Evolutionary conservation across 2,329 filamentous ascomycete species (phyloP).

Genomic region (Dactylellina leptospora): DNA sequence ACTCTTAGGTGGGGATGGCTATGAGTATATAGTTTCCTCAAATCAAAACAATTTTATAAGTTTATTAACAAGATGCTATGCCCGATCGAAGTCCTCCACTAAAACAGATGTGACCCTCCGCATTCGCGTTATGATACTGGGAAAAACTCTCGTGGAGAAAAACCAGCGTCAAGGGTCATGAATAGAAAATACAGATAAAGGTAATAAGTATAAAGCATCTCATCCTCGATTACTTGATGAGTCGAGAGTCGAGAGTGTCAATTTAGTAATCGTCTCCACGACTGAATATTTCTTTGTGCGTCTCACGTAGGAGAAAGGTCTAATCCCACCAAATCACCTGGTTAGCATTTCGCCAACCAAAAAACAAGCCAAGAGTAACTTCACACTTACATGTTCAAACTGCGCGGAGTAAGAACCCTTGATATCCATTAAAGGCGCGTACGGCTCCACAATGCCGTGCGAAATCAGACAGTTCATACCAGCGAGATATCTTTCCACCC

Average conservation of each 20-base stretch:
- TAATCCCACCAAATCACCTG: conserved; percentile 58
- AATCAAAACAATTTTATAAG: no score
- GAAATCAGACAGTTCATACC: conserved; percentile 62
- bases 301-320: conserved; percentile 80
- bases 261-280: conserved; percentile 82
- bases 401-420: conserved; percentile 93
- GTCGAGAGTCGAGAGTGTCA: background rate
- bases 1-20: background rate
- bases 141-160: conserved; percentile 23
- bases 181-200: no score
- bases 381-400: conserved; percentile 89
- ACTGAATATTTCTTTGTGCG: conserved; percentile 86
- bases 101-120: no score
- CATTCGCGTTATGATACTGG: conserved; percentile 27
- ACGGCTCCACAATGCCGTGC: conserved; percentile 76
- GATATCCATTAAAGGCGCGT: conserved; percentile 83
- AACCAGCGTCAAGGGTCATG: conserved; percentile 31
- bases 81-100: no score
- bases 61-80: no score
- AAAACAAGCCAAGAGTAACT: background rate
- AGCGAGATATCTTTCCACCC: conserved; percentile 90
- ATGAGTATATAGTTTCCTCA: no score
- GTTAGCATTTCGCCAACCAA: background rate
- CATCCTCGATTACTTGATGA: background rate
- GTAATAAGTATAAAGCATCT: background rate